phyloP scores from a whole-genome alignment of 2,329 filamentous ascomycete genomes.

The Penicillium thymicola region DNA sequence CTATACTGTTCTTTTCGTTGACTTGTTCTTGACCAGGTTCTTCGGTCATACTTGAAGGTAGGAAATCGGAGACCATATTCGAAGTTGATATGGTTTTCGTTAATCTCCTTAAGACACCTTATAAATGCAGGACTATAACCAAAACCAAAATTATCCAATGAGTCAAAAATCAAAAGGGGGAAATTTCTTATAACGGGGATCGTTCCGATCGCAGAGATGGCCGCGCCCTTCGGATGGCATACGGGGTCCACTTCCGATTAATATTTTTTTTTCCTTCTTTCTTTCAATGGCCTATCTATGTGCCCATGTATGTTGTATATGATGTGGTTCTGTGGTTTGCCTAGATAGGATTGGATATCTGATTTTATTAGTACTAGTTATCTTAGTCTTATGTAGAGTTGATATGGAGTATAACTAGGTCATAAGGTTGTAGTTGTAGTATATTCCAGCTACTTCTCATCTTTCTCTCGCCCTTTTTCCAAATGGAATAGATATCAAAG shows the following conservation, averaged over 20 bases:
- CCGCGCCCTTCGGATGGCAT: conserved; percentile 6
- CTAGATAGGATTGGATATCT: background rate
- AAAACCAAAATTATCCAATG: background rate
- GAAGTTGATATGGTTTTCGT: background rate
- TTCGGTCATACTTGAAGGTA: background rate
- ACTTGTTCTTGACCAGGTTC: background rate
- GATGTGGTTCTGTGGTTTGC: background rate
- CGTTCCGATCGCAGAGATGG: conserved; percentile 16
- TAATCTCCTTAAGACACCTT: background rate
- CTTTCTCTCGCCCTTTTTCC: too few relatives aligned
- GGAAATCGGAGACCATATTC: background rate
- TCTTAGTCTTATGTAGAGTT: too few relatives aligned
- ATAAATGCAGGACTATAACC: background rate
- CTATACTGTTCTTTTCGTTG: background rate
- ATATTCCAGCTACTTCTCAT: too few relatives aligned
- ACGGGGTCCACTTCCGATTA: background rate
- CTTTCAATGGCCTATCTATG: background rate
- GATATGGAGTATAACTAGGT: too few relatives aligned
- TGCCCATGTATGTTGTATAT: background rate
- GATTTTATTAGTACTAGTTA: too few relatives aligned
- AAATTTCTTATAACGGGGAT: background rate
- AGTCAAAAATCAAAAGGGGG: background rate
- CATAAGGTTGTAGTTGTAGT: too few relatives aligned
- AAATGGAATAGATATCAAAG: too few relatives aligned
- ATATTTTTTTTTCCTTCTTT: too few relatives aligned